A percentile compares a stretch with the other conserved stretches of the same genome.
These are phyloP conservation scores for Apiospora malaysiana DNA, from an alignment of 2,329 filamentous ascomycete genomes.

Conservation along the genomic window DNA sequence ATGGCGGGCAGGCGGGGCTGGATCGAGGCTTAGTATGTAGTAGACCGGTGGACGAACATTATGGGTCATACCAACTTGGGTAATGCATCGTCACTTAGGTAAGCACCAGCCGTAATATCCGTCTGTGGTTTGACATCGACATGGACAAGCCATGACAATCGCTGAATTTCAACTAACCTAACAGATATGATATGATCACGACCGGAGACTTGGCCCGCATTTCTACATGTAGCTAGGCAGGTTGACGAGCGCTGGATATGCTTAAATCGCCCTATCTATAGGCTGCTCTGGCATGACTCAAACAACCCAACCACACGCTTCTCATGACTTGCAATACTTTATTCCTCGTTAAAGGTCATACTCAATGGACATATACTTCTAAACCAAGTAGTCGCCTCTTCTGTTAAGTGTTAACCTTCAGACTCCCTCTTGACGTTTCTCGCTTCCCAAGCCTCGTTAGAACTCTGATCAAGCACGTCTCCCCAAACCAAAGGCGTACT, in stretches of 20 bases:
- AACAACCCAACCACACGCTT: background rate
- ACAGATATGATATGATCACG: too few species aligned
- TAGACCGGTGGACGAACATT: background rate
- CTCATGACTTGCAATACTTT: background rate
- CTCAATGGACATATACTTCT: background rate
- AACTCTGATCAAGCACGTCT: background rate
- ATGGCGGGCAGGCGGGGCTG: background rate
- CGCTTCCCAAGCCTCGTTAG: background rate
- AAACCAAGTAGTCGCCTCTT: background rate
- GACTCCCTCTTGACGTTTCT: background rate
- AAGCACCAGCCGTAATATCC: too few species aligned
- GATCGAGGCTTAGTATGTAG: background rate
- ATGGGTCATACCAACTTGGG: background rate
- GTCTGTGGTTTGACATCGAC: too few species aligned
- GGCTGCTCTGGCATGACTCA: background rate
- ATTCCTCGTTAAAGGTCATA: background rate
- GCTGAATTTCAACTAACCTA: too few species aligned
- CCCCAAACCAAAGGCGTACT: background rate
- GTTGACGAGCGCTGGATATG: too few species aligned
- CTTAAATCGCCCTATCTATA: background rate
- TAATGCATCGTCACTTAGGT: too few species aligned
- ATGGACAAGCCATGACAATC: too few species aligned
- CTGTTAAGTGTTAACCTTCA: background rate
- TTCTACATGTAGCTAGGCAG: too few species aligned
- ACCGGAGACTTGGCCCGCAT: too few species aligned